Conservation (phyloP, 345 rosid genomes). For the Citropsis articulata region DNA sequence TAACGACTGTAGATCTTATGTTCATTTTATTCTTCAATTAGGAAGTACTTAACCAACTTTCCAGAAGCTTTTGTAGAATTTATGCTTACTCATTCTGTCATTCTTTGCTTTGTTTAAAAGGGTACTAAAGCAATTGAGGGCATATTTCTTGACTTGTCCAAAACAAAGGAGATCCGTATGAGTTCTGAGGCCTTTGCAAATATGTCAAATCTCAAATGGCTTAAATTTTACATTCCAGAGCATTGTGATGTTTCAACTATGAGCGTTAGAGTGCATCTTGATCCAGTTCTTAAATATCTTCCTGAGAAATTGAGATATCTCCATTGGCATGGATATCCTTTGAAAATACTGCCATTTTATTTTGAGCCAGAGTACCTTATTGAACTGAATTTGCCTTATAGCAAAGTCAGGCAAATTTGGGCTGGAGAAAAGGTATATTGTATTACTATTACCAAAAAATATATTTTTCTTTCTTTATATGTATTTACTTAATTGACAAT, state of each 20-base stretch:
- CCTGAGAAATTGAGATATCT: background rate
- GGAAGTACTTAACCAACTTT: background rate
- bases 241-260: background rate
- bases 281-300: background rate
- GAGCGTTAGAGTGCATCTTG: background rate
- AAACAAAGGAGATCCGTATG: background rate
- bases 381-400: background rate
- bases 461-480: background rate
- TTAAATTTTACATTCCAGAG: background rate
- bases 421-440: background rate
- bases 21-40: background rate
- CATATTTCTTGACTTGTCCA: background rate
- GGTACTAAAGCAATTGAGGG: background rate
- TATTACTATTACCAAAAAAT: background rate
- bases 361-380: background rate
- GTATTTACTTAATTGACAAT: background rate
- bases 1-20: too few relatives aligned
- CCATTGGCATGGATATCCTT: background rate
- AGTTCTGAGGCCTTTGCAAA: background rate
- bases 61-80: background rate
- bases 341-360: background rate
- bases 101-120: background rate
- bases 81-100: background rate
- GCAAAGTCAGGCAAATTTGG: background rate
- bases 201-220: background rate